phyloP scores from a whole-genome alignment of 108 stramenopile genomes.

The Cyclotella choctawhatcheeana region DNA sequence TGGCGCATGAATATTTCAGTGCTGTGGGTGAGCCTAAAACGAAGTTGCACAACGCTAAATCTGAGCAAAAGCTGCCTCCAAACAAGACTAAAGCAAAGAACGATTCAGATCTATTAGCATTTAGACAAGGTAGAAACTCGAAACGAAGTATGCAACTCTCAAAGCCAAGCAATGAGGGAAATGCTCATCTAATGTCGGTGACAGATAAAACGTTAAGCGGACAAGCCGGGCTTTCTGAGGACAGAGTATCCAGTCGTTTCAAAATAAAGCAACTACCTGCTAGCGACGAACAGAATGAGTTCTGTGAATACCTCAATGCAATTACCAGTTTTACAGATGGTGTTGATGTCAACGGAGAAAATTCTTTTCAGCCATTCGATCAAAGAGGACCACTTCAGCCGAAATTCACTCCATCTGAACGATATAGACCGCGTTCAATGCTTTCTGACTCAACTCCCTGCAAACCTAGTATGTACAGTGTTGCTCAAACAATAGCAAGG shows the following conservation, averaged over 20 bases:
- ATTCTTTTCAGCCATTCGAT: too few species aligned
- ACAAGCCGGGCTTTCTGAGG: background rate
- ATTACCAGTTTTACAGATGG: background rate
- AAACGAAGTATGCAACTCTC: background rate
- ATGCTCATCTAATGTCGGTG: too few species aligned
- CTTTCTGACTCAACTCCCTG: conserved; percentile 2
- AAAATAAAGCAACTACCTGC: background rate
- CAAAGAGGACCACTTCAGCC: background rate
- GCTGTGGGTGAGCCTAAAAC: background rate
- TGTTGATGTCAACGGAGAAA: too few species aligned
- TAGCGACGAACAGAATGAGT: conserved; percentile 21
- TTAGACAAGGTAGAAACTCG: too few species aligned
- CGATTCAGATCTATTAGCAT: too few species aligned
- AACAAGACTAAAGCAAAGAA: too few species aligned
- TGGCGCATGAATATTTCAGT: background rate
- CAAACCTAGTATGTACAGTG: background rate
- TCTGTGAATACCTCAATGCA: conserved; percentile 29
- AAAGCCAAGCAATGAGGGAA: too few species aligned
- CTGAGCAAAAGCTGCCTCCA: too few species aligned
- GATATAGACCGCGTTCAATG: conserved; percentile 9
- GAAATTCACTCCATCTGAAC: background rate
- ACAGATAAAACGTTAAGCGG: background rate
- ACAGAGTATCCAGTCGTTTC: background rate
- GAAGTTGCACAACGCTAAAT: too few species aligned
- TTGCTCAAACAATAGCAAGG: background rate